A percentile compares a stretch with the other conserved stretches of the same genome.
Conservation (phyloP, 345 rosid genomes). For the Limnanthes douglasii region DNA sequence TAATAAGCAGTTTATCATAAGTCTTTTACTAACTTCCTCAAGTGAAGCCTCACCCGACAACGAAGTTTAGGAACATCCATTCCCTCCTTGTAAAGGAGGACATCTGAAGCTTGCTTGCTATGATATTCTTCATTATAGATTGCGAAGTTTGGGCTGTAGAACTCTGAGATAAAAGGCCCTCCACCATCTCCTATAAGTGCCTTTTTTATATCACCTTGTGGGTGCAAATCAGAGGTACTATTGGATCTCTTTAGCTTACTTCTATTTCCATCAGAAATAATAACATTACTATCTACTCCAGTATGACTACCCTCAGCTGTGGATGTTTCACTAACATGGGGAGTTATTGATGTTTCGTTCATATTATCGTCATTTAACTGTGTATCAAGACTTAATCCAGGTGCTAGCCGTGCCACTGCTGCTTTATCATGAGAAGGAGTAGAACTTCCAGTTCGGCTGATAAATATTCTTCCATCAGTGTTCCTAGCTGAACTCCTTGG, state of each 20-base stretch:
- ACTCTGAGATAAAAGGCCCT: conserved; percentile 58
- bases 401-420: conserved; percentile 14
- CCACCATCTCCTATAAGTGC: conserved; percentile 35
- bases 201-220: conserved; percentile 27
- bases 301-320: conserved; percentile 15
- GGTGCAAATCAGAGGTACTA: conserved; percentile 61
- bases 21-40: conserved; percentile 7
- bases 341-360: conserved; percentile 8
- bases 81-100: conserved; percentile 30
- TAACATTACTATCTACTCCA: conserved; percentile 14
- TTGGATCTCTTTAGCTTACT: conserved; percentile 65
- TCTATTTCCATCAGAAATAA: conserved; percentile 32
- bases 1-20: no score
- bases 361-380: conserved; percentile 15
- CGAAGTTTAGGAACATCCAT: conserved; percentile 39
- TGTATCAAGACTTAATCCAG: conserved; percentile 21
- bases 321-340: conserved; percentile 13
- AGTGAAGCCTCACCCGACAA: conserved; percentile 63
- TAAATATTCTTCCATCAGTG: conserved; percentile 12
- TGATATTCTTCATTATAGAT: conserved; percentile 19
- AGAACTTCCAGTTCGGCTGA: conserved; percentile 14
- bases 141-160: conserved; percentile 41
- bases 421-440: conserved; percentile 25
- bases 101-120: conserved; percentile 17
- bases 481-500: conserved; percentile 14